These are phyloP conservation scores for Neonectria faginata DNA, from an alignment of 2,329 filamentous ascomycete genomes.

Conservation along the genomic window DNA sequence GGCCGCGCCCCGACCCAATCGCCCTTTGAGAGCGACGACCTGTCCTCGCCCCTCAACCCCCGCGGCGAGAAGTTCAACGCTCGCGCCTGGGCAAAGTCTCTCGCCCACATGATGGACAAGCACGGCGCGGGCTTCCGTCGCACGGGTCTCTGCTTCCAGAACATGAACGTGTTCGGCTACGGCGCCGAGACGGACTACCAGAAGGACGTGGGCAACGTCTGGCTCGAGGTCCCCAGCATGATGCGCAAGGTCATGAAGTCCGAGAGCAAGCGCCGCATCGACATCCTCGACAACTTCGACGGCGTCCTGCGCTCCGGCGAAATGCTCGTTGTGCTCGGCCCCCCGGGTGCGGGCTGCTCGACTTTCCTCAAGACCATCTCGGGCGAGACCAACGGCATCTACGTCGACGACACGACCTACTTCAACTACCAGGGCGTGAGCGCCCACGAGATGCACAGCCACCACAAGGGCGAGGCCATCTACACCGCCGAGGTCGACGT, in stretches of 20 bases:
- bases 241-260: constrained; percentile 10
- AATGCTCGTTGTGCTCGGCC: constrained; percentile 27
- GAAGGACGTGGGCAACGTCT: constrained; percentile 27
- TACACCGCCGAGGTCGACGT: constrained; percentile 28
- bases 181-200: constrained; percentile 28
- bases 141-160: constrained; percentile 27
- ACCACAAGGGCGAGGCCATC: constrained; percentile 28
- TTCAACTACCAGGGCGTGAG: constrained; percentile 29
- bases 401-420: constrained; percentile 22
- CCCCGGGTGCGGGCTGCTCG: constrained; percentile 21
- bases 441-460: constrained; percentile 25
- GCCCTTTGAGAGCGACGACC: constrained; percentile 17
- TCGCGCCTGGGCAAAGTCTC: constrained; percentile 25
- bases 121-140: constrained; percentile 20
- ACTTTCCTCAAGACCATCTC: constrained; percentile 31
- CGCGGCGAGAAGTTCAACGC: constrained; percentile 25
- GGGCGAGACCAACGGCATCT: constrained; percentile 26
- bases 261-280: constrained; percentile 17
- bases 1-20: constrained; percentile 9
- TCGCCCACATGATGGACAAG: constrained; percentile 18
- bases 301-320: constrained; percentile 19
- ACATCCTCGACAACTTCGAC: constrained; percentile 24
- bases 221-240: constrained; percentile 20
- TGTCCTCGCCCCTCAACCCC: constrained; percentile 20
- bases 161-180: constrained; percentile 30